A percentile compares a stretch with the other conserved stretches of the same genome.
These are phyloP conservation scores for Colletotrichum acutatum DNA, from an alignment of 2,329 filamentous ascomycete genomes.

Conservation along the genomic window DNA sequence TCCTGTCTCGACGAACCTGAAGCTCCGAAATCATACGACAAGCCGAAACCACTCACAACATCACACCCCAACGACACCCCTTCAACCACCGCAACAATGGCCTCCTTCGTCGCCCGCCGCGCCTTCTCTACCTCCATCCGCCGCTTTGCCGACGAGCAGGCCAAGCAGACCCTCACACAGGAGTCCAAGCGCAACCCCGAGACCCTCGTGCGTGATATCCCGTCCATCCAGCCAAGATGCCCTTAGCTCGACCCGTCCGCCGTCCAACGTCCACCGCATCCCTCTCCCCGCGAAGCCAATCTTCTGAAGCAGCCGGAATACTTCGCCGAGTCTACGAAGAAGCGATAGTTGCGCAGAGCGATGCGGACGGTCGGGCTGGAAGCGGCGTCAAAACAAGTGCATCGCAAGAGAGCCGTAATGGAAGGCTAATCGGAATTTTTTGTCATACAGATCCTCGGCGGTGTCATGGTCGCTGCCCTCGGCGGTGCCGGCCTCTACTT, in stretches of 20 bases:
- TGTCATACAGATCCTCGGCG: conserved; percentile 79
- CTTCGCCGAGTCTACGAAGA: background rate
- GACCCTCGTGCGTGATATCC: conserved; percentile 53
- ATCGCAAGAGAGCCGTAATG: background rate
- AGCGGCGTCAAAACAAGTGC: background rate
- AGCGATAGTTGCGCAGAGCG: background rate
- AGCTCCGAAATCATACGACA: conserved; percentile 37
- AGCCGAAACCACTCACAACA: conserved; percentile 26
- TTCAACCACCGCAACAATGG: conserved; percentile 57
- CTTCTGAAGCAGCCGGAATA: background rate
- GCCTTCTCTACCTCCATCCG: conserved; percentile 66
- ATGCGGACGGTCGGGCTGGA: background rate
- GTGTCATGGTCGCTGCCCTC: conserved; percentile 90
- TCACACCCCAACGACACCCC: conserved; percentile 12
- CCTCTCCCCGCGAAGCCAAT: conserved; percentile 1
- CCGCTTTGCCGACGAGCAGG: conserved; percentile 54
- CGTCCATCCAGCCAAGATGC: conserved; percentile 4
- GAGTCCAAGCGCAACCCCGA: conserved; percentile 67
- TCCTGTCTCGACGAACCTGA: conserved; percentile 23
- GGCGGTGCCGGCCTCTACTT: conserved; percentile 92
- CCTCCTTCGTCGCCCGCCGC: conserved; percentile 66
- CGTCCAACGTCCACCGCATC: conserved; percentile 35
- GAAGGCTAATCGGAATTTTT: conserved; percentile 24
- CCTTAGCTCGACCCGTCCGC: background rate
- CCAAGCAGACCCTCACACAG: conserved; percentile 62